A percentile compares a stretch with the other conserved stretches of the same genome.
Evolutionary conservation across 257 asterid genomes (phyloP).

Genomic region (Nicotiana sylvestris): DNA sequence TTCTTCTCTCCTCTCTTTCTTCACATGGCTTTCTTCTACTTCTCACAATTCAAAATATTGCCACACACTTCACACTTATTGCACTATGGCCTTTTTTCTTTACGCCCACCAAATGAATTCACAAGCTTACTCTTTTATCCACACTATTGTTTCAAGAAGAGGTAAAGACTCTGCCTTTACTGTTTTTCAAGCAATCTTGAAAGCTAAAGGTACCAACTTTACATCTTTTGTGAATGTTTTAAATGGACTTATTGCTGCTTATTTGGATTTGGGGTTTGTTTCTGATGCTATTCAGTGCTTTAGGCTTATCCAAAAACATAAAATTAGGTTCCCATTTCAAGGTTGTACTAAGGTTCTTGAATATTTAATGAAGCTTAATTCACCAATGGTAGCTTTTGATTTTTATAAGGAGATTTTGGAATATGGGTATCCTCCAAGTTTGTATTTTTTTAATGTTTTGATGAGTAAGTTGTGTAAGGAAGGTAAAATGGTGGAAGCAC

Average conservation of each 20-base stretch:
- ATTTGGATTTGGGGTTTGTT: slow-evolving; percentile 53
- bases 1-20: slow-evolving; percentile 52
- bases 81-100: slow-evolving; percentile 78
- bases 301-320: slow-evolving; percentile 44
- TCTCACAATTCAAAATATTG: slow-evolving; percentile 45
- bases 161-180: slow-evolving; percentile 69
- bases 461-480: slow-evolving; percentile 68
- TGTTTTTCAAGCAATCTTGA: slow-evolving; percentile 51
- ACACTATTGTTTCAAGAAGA: slow-evolving; percentile 60
- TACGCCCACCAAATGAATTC: slow-evolving; percentile 56
- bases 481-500: slow-evolving; percentile 53
- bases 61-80: slow-evolving; percentile 68
- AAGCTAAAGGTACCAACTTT: slow-evolving; percentile 53
- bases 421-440: slow-evolving; percentile 70
- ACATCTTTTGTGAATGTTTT: slow-evolving; percentile 45
- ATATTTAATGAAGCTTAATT: slow-evolving; percentile 44
- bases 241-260: slow-evolving; percentile 47
- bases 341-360: slow-evolving; percentile 61
- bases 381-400: slow-evolving; percentile 49
- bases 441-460: slow-evolving; percentile 73
- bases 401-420: slow-evolving; percentile 72
- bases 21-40: slow-evolving; percentile 56
- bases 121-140: slow-evolving; percentile 46
- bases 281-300: slow-evolving; percentile 64
- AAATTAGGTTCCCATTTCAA: slow-evolving; percentile 47